Base-by-base conservation (phyloP, 768 basidiomycete species). In the Mycena latifolia region DNA sequence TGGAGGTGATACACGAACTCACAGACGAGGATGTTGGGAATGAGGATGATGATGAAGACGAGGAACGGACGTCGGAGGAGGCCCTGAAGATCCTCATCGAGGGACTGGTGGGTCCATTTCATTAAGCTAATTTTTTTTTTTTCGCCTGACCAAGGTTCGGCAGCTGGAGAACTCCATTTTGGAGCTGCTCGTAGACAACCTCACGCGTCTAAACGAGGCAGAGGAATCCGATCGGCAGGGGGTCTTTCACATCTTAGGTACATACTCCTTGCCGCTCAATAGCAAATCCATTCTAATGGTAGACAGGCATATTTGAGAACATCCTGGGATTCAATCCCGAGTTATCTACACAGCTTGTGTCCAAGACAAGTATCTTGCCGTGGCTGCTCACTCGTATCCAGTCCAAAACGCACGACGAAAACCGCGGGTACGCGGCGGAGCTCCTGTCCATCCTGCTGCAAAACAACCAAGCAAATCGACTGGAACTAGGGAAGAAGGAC, bases 21-120 rank as follows among this genome's bases (percentile, higher is more conserved):
- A 97, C 96, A 1, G 98, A 99, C 70, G 98, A 99, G 77, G 97
- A 99, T 71, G 94, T 94, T 2, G 93, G 92, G 6, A 90, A 92
- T 52, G 93, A 91, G 71, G 86, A 75, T 2, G 88, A 87, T 12
- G 86, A 91, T 0, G 91, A 91, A 25, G 87, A 87, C 15, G 88
- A 83, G 35, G 84, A 86, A 60, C 87, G 88, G 64, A 83, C 82
- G 29, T 79, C 85, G 24, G 89, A 90, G 66, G 88, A 87, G 27
- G 89, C 91, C 8, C 77, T 96, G 73, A 93, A 91, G 73, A 82
- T 86, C 71, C 82, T 98, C 2, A 87, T 95, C 45, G 88, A 92
- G 56, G 85, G 84, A 54, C 76, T 98, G 80, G 95, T 97, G 72
- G 74, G 90, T 84, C 35, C 60, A 51, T 48, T 4, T 55, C 43